Base-by-base conservation (phyloP, 495 filamentous ascomycete genomes). In the Aspergillus saccharolyticus region DNA sequence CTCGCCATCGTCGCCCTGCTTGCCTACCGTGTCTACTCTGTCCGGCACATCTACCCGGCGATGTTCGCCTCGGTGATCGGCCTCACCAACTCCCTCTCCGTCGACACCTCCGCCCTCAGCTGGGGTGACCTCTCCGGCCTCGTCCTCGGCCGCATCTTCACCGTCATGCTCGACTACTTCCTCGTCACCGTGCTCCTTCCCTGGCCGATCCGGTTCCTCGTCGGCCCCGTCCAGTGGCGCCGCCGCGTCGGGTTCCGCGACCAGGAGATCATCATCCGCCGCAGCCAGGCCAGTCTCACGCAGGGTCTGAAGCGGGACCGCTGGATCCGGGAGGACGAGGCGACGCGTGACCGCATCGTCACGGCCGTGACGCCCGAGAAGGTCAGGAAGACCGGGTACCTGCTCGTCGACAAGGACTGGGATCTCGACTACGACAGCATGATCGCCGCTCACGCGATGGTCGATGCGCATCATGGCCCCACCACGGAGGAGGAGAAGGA, bases 361-460 rank as follows among this genome's bases (percentile, higher is more conserved):
- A 81, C 83, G 0, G 90, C 88, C 3, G 83, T 91, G 2, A 77
- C 83, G 3, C 79, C 81, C 12, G 70, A 80, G 64, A 78, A 83
- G 42, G 67, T 91, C 60, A 66, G 72, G 60, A 91, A 89, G 74
- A 92, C 90, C 20, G 89, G 89, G 1, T 91, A 91, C 62, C 67
- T 89, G 56, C 84, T 91, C 53, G 84, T 91, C 70, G 86, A 88
- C 61, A 80, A 77, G 54, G 83, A 87, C 55, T 96, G 89, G 87
- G 88, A 92, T 67, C 72, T 95, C 55, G 89, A 93, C 65, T 95
- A 89, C 75, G 69, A 67, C 18, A 81, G 77, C 21, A 95, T 96
- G 89, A 74, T 89, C 33, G 68, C 72, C 30, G 88, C 88, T 1
- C 83, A 85, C 21, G 73, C 70, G 25, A 64, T 91, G 63, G 80